Base-by-base conservation (phyloP, 257 asterid species). In the Osmanthus fragrans region DNA sequence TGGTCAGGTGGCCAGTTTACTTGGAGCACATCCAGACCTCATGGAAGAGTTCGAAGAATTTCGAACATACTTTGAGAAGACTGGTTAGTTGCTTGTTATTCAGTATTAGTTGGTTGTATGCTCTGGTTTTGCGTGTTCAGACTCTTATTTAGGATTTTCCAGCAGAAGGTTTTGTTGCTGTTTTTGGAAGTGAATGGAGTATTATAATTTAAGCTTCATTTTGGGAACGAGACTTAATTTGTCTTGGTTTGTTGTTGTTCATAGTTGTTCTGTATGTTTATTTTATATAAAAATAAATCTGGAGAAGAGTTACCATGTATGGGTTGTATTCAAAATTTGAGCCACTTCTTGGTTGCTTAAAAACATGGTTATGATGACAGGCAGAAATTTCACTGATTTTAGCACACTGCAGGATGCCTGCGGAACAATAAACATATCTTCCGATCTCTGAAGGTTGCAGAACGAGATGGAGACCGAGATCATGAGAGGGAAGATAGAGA, bases 1-100 rank as follows among this genome's bases (percentile, higher is more conserved):
- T 21, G 80, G 68, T 75, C 86, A 91, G 96, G 90, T 86, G 71
- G 78, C 78, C 64, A 85, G 86, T 88, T 76, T 91, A 79, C 85
- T 88, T 51, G 91, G 87, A 84, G 73, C 76, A 76, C 83, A 91
- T 81, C 83, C 89, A 39, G 94, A 88, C 73, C 88, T 91, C 76
- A 80, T 87, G 85, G 90, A 87, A 81, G 92, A 88, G 47, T 89
- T 90, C 27, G 91, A 91, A 68, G 87, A 79, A 74, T 86, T 91
- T 80, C 70, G 88, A 70, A 73, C 86, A 71, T 85, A 81, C 71
- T 73, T 75, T 58, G 96, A 89, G 82, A 88, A 82, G 83, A 85
- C 66, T 69, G 94, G 92, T 91, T 27, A 25, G 12, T 80, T 75
- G 69, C 76, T 76, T 80, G 71, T 78, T 72, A 58, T 54, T 33